Evolutionary conservation across 2,329 filamentous ascomycete genomes (phyloP), one percentile per base, ranked within the genome.

Genomic region (Alternaria triticina): DNA sequence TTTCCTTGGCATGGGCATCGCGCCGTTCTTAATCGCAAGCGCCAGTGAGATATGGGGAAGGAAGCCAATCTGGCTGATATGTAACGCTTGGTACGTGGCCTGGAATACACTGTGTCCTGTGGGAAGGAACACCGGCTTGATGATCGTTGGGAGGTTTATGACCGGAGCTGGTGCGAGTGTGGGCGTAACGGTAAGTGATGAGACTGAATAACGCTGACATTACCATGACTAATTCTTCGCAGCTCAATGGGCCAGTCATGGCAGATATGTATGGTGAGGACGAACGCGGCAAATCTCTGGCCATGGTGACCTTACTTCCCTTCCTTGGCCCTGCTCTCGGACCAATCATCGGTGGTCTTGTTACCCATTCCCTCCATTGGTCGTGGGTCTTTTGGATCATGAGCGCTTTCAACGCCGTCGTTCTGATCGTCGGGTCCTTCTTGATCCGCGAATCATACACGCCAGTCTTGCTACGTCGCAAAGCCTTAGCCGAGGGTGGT

Each of bases 401-500:
- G 23, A 27, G 23, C n/a, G 23, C 15, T 11, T 27, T 27, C 23
- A 27, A 27, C 3, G 46, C 46, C 6, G 9, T 27, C 11, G 27
- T 49, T 5, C 25, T 27, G 11, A 7, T 49, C 17, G 23, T 76
- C 6, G 70, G 74, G 8, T 58, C 83, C 23, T 54, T 82, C 33
- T 68, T 79, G 61, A 68, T 82, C 63, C 72, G 73, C 12, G 84
- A 86, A 68, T 83, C 83, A 0, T 84, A 85, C 67, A 79, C 78
- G 2, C 81, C 81, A 0, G 70, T 78, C 4, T 75, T 87, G 4
- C 72, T 86, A 7, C 74, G 80, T 33, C 71, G 77, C 11, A 84
- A 82, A 67, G 79, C 83, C 36, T 40, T 40, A 40, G 36, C n/a
- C n/a, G 36, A 40, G 2, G 65, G 23, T 28, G 23, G 11, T 25